Conservation (phyloP, 1,139 yeast species). For the Suhomyces anneliseae region DNA sequence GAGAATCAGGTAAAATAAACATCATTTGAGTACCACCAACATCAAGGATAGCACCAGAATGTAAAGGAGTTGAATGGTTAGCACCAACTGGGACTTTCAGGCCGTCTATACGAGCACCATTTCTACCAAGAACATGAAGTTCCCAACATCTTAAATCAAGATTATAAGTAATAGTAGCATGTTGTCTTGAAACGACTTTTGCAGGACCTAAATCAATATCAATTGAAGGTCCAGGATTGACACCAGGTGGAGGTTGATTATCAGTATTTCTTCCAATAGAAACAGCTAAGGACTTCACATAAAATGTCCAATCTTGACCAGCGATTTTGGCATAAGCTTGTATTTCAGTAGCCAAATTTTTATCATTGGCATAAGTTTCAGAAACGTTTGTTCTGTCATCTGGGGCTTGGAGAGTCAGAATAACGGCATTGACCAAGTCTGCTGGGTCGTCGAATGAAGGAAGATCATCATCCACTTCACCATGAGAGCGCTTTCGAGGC, state of each 20-base stretch:
- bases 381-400: conserved; percentile 53
- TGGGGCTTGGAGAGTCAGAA: conserved; percentile 48
- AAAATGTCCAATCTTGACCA: conserved; percentile 92
- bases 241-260: conserved; percentile 20
- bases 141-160: conserved; percentile 81
- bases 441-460: conserved; percentile 49
- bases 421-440: conserved; percentile 55
- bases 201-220: conserved; percentile 97
- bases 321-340: conserved; percentile 96
- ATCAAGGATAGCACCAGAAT: conserved; percentile 86
- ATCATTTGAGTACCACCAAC: conserved; percentile 99
- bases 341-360: conserved; percentile 76
- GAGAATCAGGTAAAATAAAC: conserved; percentile 91
- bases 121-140: conserved; percentile 76
- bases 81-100: conserved; percentile 54
- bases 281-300: conserved; percentile 77
- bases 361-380: conserved; percentile 59
- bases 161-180: conserved; percentile 82
- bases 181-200: conserved; percentile 88
- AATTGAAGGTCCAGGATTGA: conserved; percentile 30
- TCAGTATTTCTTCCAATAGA: conserved; percentile 88
- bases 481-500: conserved; percentile 32
- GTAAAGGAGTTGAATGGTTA: conserved; percentile 50
- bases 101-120: conserved; percentile 89
- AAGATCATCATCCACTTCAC: conserved; percentile 25